A percentile compares a stretch with the other conserved stretches of the same genome.
phyloP scores from a whole-genome alignment of 805 yeast species.

The Jamesozyma rosinii region DNA sequence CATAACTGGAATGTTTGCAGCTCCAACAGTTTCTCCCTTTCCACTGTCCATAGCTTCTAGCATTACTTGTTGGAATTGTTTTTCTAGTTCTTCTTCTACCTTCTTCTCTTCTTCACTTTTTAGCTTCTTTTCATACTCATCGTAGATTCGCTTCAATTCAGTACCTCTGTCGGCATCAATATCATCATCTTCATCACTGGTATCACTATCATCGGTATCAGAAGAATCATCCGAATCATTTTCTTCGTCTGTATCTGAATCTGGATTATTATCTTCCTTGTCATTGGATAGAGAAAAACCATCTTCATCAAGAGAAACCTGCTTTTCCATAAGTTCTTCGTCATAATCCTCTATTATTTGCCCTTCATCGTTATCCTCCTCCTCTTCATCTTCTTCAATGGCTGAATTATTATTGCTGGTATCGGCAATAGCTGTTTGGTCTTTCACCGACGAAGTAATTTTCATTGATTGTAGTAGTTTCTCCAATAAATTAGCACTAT shows the following conservation, averaged over 20 bases:
- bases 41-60: conserved; percentile 41
- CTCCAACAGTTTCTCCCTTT: conserved; percentile 24
- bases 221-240: conserved; percentile 15
- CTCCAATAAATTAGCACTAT: conserved; percentile 35
- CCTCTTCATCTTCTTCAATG: conserved; percentile 10
- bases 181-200: conserved; percentile 20
- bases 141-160: conserved; percentile 28
- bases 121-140: conserved; percentile 33
- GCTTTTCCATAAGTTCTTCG: conserved; percentile 10
- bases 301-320: conserved; percentile 14
- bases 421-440: conserved; percentile 3
- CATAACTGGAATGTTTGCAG: conserved; percentile 21
- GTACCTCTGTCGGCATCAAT: conserved; percentile 27
- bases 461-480: conserved; percentile 1
- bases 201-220: conserved; percentile 15
- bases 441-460: not conserved
- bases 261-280: not conserved
- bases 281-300: conserved; percentile 6
- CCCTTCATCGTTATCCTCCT: conserved; percentile 17
- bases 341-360: conserved; percentile 21
- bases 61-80: conserved; percentile 45
- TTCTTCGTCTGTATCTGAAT: not conserved
- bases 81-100: conserved; percentile 46
- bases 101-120: conserved; percentile 36
- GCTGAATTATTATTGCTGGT: conserved; percentile 4